Evolutionary conservation across 2,329 filamentous ascomycete genomes (phyloP), one percentile per base, ranked within the genome.

Genomic region (Fusarium brachygibbosum): DNA sequence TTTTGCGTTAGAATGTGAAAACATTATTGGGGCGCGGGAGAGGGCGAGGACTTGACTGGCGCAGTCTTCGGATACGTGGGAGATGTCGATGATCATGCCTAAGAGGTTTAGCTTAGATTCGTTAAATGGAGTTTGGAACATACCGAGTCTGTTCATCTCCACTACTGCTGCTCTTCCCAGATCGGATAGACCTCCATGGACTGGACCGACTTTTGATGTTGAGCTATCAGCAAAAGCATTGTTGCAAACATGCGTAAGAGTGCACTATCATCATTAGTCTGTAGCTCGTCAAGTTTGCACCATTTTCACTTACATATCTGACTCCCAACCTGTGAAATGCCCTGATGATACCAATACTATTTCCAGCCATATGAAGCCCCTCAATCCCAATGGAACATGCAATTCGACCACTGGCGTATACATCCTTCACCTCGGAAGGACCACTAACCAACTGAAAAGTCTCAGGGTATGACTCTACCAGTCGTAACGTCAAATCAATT

Each of bases 121-220:
- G 0, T 0, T 2, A 0, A 0, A 10, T 0, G 4, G 1, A 9
- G 4, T 3, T 2, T 3, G 3, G 2, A 0, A 1, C 7, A 3
- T 38, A 61, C 58, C 58, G 0, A 63, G 40, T 4, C 59, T 40
- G 7, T 63, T 62, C 59, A 63, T 63, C 16, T 63, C 59, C 4
- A 14, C 23, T 2, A 63, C 46, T 12, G 57, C 57, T 9, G 57
- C 46, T 16, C 11, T 46, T 35, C 59, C 59, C 2, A 63, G 17
- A 2, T 46, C 40, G 0, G 59, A 62, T 1, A 63, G 3, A 0
- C 57, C 59, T 0, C 40, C 57, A 0, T 63, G 57, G 1, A 63
- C 57, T 0, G 59, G 34, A 0, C 59, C 59, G 0, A 46, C 8
- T 13, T 62, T 62, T 1, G 59, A 62, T 0, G 59, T 62, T 0